phyloP scores from a whole-genome alignment of 1,284 basidiomycete genomes.

The Trametes sp. region DNA sequence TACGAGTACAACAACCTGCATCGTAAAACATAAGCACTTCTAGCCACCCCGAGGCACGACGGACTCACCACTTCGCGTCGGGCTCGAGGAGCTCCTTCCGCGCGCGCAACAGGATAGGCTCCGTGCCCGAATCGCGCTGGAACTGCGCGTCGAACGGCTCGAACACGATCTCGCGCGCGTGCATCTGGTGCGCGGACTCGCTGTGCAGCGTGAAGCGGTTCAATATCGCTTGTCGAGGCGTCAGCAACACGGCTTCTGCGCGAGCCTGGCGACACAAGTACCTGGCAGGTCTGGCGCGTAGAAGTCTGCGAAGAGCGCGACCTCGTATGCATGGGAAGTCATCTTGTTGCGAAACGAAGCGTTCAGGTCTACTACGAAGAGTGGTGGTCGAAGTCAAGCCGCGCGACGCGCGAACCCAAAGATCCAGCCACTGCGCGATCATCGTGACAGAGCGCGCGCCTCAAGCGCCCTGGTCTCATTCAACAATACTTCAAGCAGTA shows the following conservation, averaged over 20 bases:
- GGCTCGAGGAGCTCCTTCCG: conserved; percentile 71
- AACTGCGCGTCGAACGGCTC: conserved; percentile 72
- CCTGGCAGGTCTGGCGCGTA: conserved; percentile 47
- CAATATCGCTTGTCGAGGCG: conserved; percentile 56
- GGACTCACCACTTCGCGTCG: conserved; percentile 64
- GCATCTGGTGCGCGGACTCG: conserved; percentile 75
- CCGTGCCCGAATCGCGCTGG: conserved; percentile 63
- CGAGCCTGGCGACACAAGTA: not conserved
- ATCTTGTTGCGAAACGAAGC: conserved; percentile 13
- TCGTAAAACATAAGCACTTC: not conserved
- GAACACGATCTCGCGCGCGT: conserved; percentile 75
- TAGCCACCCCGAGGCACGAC: not conserved
- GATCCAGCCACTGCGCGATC: conserved; percentile 1
- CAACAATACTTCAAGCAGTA: not conserved
- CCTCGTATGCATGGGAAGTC: conserved; percentile 69
- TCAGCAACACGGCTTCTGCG: not conserved
- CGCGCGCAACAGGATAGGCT: conserved; percentile 76
- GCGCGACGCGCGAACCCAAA: not conserved
- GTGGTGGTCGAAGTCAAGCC: not conserved
- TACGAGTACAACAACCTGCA: conserved; percentile 77
- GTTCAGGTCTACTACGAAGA: too few species aligned
- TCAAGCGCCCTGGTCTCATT: not conserved
- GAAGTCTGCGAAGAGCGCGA: conserved; percentile 81
- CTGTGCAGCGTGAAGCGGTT: conserved; percentile 80
- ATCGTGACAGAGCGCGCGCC: not conserved